Percentiles rank a stretch among this genome's conserved stretches.
phyloP scores from a whole-genome alignment of 805 yeast species.

The Candida pseudofarinosa region DNA sequence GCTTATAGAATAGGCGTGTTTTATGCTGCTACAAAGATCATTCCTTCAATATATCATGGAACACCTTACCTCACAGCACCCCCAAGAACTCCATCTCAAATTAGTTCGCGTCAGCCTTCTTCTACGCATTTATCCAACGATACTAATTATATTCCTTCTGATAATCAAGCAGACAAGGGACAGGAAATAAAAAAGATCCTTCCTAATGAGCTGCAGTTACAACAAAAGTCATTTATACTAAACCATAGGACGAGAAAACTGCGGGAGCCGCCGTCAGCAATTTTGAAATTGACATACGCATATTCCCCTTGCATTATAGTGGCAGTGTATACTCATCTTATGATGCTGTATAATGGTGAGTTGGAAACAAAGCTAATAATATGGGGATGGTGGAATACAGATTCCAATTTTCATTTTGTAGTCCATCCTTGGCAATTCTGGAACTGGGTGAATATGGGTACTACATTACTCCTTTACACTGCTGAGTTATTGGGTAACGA shows the following conservation, averaged over 20 bases:
- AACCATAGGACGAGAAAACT: neutral
- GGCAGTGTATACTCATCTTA: constrained; percentile 91
- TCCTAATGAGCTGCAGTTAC: neutral
- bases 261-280: constrained; percentile 19
- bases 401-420: constrained; percentile 20
- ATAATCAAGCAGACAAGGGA: neutral
- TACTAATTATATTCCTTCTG: neutral
- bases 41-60: constrained; percentile 64
- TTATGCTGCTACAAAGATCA: constrained; percentile 88
- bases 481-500: constrained; percentile 59
- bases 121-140: constrained; percentile 18
- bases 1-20: constrained; percentile 85
- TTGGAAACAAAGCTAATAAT: constrained; percentile 58
- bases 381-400: constrained; percentile 50
- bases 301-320: constrained; percentile 92
- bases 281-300: constrained; percentile 64
- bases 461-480: constrained; percentile 74
- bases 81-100: constrained; percentile 37
- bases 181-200: neutral
- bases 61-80: constrained; percentile 32
- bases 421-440: constrained; percentile 90
- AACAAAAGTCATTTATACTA: neutral
- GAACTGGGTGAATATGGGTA: constrained; percentile 92
- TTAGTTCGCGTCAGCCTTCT: constrained; percentile 31
- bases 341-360: constrained; percentile 83